These are phyloP conservation scores for Botrytis deweyae DNA, from an alignment of 2,329 filamentous ascomycete species.

Conservation along the genomic window DNA sequence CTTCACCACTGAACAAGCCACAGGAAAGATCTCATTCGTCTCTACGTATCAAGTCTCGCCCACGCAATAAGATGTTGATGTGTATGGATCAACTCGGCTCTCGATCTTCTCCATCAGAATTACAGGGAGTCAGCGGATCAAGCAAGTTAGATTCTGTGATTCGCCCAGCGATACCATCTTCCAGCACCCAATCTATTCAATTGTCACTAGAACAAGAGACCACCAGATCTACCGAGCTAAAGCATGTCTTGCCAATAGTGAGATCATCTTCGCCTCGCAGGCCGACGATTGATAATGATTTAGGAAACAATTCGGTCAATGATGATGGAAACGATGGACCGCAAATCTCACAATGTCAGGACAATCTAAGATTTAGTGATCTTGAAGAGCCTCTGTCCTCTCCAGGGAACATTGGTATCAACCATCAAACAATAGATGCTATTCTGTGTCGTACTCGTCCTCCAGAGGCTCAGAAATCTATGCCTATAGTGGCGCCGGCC, in stretches of 20 bases:
- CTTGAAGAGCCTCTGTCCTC: slow-evolving; percentile 25
- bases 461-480: neutral
- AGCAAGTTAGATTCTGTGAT: neutral
- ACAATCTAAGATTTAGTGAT: neutral
- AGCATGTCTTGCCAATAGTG: neutral
- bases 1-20: neutral
- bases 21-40: slow-evolving; percentile 26
- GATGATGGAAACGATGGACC: neutral
- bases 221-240: neutral
- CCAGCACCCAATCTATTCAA: neutral
- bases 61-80: slow-evolving; percentile 38
- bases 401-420: slow-evolving; percentile 25
- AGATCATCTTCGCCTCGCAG: neutral
- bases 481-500: neutral
- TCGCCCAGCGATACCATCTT: neutral
- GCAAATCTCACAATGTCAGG: neutral
- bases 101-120: slow-evolving; percentile 11
- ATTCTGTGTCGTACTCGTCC: slow-evolving; percentile 25
- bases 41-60: slow-evolving; percentile 36
- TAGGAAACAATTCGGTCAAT: neutral
- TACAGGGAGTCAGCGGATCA: neutral
- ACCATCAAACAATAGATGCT: slow-evolving; percentile 30
- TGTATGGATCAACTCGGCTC: slow-evolving; percentile 31
- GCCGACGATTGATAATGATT: neutral
- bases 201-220: neutral